Conservation (phyloP, 192 early-diverging fungal species). For the Coemansia aciculifera region DNA sequence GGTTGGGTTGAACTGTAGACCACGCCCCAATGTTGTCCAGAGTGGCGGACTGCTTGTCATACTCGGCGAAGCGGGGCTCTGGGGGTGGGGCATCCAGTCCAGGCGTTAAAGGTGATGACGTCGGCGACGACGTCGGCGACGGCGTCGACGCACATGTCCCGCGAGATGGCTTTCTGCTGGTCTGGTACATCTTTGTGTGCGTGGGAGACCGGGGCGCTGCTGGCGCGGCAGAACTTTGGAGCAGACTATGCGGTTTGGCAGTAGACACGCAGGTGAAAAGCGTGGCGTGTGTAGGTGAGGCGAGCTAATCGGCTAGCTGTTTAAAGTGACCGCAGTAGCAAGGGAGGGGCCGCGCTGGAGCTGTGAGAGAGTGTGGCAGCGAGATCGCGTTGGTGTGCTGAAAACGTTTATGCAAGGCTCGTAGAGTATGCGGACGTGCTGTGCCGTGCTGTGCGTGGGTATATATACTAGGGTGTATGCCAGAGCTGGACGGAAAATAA, state of each 20-base stretch:
- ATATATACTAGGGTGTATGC: conserved; percentile 1
- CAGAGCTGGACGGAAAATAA: conserved; percentile 5
- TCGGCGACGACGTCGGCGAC: conserved; percentile 32
- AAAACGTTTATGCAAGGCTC: conserved; percentile 8
- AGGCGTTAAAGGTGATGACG: conserved; percentile 42
- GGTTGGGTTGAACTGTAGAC: conserved; percentile 37
- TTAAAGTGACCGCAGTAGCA: neutral
- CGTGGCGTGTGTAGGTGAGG: neutral
- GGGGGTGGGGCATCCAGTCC: conserved; percentile 23
- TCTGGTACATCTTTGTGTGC: conserved; percentile 27
- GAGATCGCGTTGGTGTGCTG: neutral
- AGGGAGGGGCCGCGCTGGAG: neutral
- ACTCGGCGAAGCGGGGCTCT: conserved; percentile 32
- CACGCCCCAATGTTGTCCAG: conserved; percentile 49
- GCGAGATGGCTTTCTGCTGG: conserved; percentile 26
- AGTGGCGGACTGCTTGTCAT: conserved; percentile 24
- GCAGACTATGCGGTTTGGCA: neutral
- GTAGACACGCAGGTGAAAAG: neutral
- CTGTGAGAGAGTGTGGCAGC: neutral
- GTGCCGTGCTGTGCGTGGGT: conserved; percentile 1
- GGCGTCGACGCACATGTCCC: conserved; percentile 37
- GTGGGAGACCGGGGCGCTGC: neutral
- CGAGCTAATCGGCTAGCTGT: neutral
- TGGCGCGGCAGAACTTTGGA: neutral
- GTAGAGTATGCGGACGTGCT: conserved; percentile 1